Base-by-base conservation (phyloP, 495 filamentous ascomycete genomes). In the Penicillium verhagenii region DNA sequence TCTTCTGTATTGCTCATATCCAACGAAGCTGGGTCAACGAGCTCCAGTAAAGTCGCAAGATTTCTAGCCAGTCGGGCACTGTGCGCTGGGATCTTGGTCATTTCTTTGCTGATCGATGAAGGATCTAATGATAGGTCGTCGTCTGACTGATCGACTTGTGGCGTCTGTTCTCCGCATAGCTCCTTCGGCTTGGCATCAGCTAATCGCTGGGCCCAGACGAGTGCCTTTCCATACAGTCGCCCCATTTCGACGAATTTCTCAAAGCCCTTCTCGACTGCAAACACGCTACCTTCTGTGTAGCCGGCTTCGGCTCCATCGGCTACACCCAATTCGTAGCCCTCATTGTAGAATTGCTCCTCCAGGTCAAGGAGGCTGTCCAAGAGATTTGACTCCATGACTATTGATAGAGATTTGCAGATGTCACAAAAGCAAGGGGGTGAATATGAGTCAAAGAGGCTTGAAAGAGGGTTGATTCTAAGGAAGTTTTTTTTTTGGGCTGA, bases 251-350 rank as follows among this genome's bases (percentile, higher is more conserved):
- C 59, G 61, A 90, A 96, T 72, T 96, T 97, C 64, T 94, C 89
- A 54, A 93, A 97, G 1, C 92, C 94, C 59, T 94, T 95, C 63
- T 95, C 88, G 3, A 97, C 80, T 0, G 93, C 94, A 66, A 97
- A 90, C 11, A 89, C 78, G 31, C 89, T 88, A 35, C 95, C 95
- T 80, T 99, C 94, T 43, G 87, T 82, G 25, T 84, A 85, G 10
- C 95, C 94, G 13, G 90, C 85, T 60, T 80, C 76, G n/a, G 82
- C 76, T 23, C 94, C 94, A 68, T 96, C 95, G 38, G 76, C 74
- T 26, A 81, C 63, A 18, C 94, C 94, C 53, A 91, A 76, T 8
- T 77, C 70, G 70, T 90, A 92, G 33, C 94, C 95, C 68, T 96
- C 84, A 38, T 84, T 75, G 74, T 97, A 96, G 74, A 92, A 96